Base-by-base conservation (phyloP, 805 yeast genomes). In the Hanseniaspora meyeri region DNA sequence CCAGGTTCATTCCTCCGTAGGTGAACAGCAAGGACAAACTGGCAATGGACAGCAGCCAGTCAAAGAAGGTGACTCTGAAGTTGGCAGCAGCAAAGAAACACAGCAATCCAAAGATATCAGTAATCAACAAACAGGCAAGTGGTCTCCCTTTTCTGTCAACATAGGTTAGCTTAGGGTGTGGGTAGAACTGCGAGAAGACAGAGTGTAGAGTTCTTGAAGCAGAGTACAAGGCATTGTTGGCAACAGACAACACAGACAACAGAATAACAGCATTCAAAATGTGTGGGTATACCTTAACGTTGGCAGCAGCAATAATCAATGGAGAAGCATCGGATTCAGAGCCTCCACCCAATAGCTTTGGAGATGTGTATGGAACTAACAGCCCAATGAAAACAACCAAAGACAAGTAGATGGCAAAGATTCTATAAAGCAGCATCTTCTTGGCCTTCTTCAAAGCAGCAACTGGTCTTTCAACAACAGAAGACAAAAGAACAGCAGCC, bases 221-320 rank as follows among this genome's bases (percentile, higher is more conserved):
- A n/a, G 83, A 86, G 66, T 76, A 85, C 43, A 83, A 79, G 1
- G 89, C 79, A 27, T 88, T 80, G 72, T 84, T 85, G 62, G 88
- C 89, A 54, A 84, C 90, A 8, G 89, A 83, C 56, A 83, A 68
- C 31, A 85, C 87, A 3, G 90, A 82, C 58, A 84, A 68, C 70
- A 85, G 72, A 61, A 85, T 83, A 45, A 84, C 87, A 20, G 81
- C 87, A 65, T 85, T 85, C 73, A 85, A 82, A 60, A 85, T 78
- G 53, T 82, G 79, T 52, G 90, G 90, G 50, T 83, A 74, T 43
- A 80, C 85, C 50, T 70, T 71, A 61, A 84, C 79, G 62, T 84
- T 83, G 34, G 24, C 77, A n/a, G 50, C 50, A 3, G 56, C 80
- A 59, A 77, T 66, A 43, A 76, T 78, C 57, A 74, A 76, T 0